phyloP scores from a whole-genome alignment of 495 filamentous ascomycete species.

The Lasiosphaeris hirsuta region DNA sequence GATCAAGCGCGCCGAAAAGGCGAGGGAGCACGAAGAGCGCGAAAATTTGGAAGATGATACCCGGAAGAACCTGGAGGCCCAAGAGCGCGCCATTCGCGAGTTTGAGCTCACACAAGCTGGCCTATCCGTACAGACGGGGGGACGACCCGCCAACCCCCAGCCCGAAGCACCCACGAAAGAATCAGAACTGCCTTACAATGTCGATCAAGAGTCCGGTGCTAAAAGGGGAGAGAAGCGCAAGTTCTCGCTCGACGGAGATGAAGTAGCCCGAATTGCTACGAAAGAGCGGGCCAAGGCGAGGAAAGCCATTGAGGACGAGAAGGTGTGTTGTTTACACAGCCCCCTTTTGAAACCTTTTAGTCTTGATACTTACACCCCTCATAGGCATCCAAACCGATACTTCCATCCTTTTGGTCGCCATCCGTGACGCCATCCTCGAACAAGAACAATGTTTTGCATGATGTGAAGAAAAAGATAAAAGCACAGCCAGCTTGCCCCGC shows the following conservation, averaged over 20 bases:
- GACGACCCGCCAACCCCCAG: not conserved
- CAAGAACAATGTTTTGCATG: constrained; percentile 45
- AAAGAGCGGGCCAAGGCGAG: constrained; percentile 69
- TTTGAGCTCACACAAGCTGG: constrained; percentile 69
- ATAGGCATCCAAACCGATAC: constrained; percentile 61
- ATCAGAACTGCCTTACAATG: constrained; percentile 14
- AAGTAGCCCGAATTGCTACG: constrained; percentile 65
- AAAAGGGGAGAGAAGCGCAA: constrained; percentile 64
- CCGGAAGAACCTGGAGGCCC: constrained; percentile 57
- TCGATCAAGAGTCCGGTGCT: constrained; percentile 37
- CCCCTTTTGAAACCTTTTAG: not conserved
- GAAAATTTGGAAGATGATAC: constrained; percentile 53
- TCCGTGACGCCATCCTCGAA: constrained; percentile 69
- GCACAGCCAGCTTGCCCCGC: constrained; percentile 76
- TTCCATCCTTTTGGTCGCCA: constrained; percentile 94
- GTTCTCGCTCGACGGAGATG: constrained; percentile 79
- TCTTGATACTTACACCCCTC: not conserved
- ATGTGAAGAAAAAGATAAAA: constrained; percentile 63
- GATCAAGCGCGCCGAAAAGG: constrained; percentile 76
- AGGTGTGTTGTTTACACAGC: constrained; percentile 44
- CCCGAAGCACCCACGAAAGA: not conserved
- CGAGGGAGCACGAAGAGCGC: constrained; percentile 54
- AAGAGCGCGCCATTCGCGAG: constrained; percentile 54
- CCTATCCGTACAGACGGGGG: constrained; percentile 54
- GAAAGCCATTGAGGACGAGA: constrained; percentile 68